phyloP scores from a whole-genome alignment of 2,329 filamentous ascomycete genomes.

The Aspergillus sp. region DNA sequence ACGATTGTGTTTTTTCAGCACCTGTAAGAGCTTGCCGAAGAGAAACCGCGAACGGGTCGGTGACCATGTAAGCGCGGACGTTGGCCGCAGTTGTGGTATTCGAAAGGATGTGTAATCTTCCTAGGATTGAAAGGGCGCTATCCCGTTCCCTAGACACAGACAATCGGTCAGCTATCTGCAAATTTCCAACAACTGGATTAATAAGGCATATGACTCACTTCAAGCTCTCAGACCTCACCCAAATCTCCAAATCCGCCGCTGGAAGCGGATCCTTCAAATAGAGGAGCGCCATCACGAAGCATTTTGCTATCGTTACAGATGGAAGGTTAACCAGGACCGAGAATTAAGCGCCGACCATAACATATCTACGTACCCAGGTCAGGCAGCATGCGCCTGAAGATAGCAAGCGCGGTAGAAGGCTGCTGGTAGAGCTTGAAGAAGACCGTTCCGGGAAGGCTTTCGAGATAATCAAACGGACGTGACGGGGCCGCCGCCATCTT shows the following conservation, averaged over 20 bases:
- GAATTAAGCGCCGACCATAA: slow-evolving; percentile 1
- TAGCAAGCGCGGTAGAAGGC: slow-evolving; percentile 89
- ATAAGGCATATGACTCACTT: slow-evolving; percentile 40
- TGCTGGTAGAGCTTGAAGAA: slow-evolving; percentile 93
- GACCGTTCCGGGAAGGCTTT: slow-evolving; percentile 83
- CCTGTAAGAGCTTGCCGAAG: slow-evolving; percentile 85
- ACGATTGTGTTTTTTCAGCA: slow-evolving; percentile 80
- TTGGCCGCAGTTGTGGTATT: slow-evolving; percentile 61
- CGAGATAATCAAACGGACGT: slow-evolving; percentile 82
- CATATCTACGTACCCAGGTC: slow-evolving; percentile 66
- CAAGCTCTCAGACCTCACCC: slow-evolving; percentile 71
- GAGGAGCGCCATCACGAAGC: slow-evolving; percentile 90
- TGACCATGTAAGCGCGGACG: slow-evolving; percentile 72
- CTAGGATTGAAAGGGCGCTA: slow-evolving; percentile 76
- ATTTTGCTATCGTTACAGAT: slow-evolving; percentile 66
- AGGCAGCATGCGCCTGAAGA: slow-evolving; percentile 95
- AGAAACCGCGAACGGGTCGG: slow-evolving; percentile 78
- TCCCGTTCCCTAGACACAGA: slow-evolving; percentile 67
- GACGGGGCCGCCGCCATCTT: slow-evolving; percentile 58
- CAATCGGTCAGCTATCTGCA: neutral
- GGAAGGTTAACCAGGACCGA: slow-evolving; percentile 5
- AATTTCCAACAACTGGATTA: neutral
- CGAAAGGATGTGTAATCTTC: slow-evolving; percentile 80
- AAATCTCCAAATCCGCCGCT: slow-evolving; percentile 77
- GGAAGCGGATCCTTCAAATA: slow-evolving; percentile 82